phyloP scores from a whole-genome alignment of 2,329 filamentous ascomycete species.

The Phialocephala subalpina region DNA sequence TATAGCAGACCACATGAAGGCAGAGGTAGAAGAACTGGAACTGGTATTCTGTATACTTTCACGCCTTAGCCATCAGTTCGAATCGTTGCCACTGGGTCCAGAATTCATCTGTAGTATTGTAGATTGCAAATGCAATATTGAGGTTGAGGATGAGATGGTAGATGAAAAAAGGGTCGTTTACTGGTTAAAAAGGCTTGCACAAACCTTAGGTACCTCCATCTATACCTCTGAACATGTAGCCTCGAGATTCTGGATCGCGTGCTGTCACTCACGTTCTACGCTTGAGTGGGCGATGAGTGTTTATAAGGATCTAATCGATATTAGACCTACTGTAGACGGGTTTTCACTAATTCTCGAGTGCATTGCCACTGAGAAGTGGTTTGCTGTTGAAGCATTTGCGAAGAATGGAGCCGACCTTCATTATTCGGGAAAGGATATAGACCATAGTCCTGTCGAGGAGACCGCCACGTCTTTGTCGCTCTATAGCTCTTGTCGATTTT shows the following conservation, averaged over 20 bases:
- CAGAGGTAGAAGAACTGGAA: too few species aligned
- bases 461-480: slow-evolving; percentile 3
- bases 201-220: background rate
- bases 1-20: too few species aligned
- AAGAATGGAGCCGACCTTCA: slow-evolving; percentile 1
- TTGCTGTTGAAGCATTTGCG: background rate
- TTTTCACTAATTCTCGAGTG: background rate
- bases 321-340: background rate
- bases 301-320: background rate
- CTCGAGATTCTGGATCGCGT: background rate
- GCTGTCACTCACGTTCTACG: background rate
- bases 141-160: background rate
- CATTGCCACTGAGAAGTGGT: background rate
- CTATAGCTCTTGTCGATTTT: background rate
- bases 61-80: background rate
- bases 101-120: background rate
- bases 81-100: background rate
- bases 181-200: background rate
- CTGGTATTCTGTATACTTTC: background rate
- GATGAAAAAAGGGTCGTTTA: background rate
- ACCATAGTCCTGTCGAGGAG: background rate
- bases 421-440: background rate
- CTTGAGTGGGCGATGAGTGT: background rate
- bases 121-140: background rate
- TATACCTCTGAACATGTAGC: background rate